phyloP scores from a whole-genome alignment of 169 alveolate genomes.

The Miamiensis avidus region DNA sequence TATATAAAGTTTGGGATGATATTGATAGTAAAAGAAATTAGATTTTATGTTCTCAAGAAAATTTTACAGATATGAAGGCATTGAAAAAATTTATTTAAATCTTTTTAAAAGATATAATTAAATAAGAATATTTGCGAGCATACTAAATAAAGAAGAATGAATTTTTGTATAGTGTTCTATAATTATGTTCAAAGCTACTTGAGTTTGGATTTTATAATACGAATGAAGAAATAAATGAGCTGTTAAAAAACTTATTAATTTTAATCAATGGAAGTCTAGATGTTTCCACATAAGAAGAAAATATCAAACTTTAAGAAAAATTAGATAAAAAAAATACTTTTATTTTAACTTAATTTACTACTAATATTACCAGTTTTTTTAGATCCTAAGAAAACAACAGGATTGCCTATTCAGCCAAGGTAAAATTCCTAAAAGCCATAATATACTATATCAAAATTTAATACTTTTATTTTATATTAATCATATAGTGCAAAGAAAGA shows the following conservation, averaged over 20 bases:
- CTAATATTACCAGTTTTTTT: too few species aligned
- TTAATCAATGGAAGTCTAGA: neutral
- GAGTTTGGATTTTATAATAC: slow-evolving; percentile 6
- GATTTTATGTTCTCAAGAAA: too few species aligned
- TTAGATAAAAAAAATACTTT: too few species aligned
- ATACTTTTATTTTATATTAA: too few species aligned
- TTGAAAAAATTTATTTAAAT: neutral
- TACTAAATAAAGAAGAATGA: neutral
- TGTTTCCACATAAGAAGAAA: neutral
- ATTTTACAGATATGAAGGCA: too few species aligned
- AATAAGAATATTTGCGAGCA: neutral
- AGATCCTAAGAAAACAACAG: too few species aligned
- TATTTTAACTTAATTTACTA: too few species aligned
- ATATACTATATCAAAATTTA: too few species aligned
- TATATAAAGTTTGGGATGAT: too few species aligned
- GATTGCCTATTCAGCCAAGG: too few species aligned
- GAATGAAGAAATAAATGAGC: neutral
- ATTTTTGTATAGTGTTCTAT: neutral
- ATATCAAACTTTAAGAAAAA: slow-evolving; percentile 6
- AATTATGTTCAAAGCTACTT: neutral
- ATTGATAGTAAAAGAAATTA: too few species aligned
- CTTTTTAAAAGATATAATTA: neutral
- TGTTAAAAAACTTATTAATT: neutral
- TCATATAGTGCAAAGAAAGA: neutral
- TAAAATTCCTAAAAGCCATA: neutral